These are phyloP conservation scores for Aspergillus ruber DNA, from an alignment of 2,329 filamentous ascomycete species.

Conservation along the genomic window DNA sequence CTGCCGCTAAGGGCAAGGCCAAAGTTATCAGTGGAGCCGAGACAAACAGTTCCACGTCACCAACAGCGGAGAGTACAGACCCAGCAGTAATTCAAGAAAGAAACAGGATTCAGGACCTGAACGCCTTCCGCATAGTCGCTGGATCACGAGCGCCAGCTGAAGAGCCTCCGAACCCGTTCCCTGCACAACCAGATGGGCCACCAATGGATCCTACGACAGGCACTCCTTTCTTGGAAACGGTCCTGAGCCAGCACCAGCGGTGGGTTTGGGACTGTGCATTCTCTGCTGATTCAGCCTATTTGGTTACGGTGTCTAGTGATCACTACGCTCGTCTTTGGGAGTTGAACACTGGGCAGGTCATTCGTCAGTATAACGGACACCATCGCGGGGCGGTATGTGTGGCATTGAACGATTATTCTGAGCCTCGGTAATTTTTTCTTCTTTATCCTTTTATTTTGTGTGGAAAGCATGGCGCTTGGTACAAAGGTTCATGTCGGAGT, in stretches of 20 bases:
- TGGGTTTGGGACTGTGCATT: conserved; percentile 99
- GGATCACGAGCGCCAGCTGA: conserved; percentile 14
- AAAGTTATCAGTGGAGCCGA: conserved; percentile 9
- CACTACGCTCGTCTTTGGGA: conserved; percentile 93
- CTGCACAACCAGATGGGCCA: conserved; percentile 31
- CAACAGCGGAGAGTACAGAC: conserved; percentile 12
- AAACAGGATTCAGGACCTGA: conserved; percentile 21
- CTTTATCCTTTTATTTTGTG: conserved; percentile 7
- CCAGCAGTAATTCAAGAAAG: conserved; percentile 9
- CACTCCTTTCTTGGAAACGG: conserved; percentile 73
- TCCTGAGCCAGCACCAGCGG: conserved; percentile 80
- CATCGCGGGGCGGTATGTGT: conserved; percentile 89
- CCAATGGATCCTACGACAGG: conserved; percentile 40
- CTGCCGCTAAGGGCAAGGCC: conserved; percentile 15
- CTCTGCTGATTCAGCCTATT: conserved; percentile 83
- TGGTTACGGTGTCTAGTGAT: conserved; percentile 88
- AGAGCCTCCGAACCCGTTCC: conserved; percentile 26
- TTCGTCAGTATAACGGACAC: conserved; percentile 91
- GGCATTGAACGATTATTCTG: conserved; percentile 75
- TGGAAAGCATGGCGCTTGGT: conserved; percentile 21
- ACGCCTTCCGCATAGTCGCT: conserved; percentile 7
- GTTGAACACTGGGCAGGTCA: conserved; percentile 76
- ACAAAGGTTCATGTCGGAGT: conserved; percentile 1
- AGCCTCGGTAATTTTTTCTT: conserved; percentile 29
- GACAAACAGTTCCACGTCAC: not conserved